Conservation (phyloP, 2,329 filamentous ascomycete species). For the Metarhizium anisopliae region DNA sequence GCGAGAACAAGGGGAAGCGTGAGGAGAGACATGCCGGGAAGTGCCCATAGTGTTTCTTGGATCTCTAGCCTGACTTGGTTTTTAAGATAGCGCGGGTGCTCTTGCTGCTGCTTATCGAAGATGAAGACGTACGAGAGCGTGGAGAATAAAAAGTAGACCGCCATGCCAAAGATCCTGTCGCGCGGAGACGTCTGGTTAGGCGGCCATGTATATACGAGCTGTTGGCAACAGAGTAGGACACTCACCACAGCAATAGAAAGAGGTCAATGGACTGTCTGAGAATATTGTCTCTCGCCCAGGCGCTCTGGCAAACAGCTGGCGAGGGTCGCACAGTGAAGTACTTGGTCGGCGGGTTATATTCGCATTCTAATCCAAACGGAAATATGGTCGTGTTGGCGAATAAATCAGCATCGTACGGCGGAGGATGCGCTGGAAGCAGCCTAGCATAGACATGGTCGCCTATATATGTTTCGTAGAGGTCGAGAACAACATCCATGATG, state of each 20-base stretch:
- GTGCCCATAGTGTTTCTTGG: slow-evolving; percentile 61
- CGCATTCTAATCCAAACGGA: slow-evolving; percentile 46
- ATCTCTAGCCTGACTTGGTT: slow-evolving; percentile 88
- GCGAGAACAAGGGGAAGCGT: slow-evolving; percentile 73
- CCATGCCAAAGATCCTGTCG: slow-evolving; percentile 71
- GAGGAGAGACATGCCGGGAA: slow-evolving; percentile 75
- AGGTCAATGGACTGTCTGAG: slow-evolving; percentile 66
- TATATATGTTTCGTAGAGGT: slow-evolving; percentile 71
- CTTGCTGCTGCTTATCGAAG: slow-evolving; percentile 82
- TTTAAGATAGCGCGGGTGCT: slow-evolving; percentile 91
- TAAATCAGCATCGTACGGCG: slow-evolving; percentile 42
- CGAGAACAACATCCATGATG: slow-evolving; percentile 86
- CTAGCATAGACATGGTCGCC: slow-evolving; percentile 72
- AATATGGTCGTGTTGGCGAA: slow-evolving; percentile 46
- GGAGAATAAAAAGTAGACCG: slow-evolving; percentile 79
- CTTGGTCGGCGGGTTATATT: slow-evolving; percentile 64
- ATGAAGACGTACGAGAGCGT: slow-evolving; percentile 78
- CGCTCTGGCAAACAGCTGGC: slow-evolving; percentile 69
- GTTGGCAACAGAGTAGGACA: neutral
- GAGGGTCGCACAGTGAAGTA: slow-evolving; percentile 63
- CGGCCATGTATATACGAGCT: neutral
- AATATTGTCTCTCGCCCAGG: slow-evolving; percentile 68
- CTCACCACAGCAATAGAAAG: slow-evolving; percentile 79
- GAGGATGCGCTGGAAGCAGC: slow-evolving; percentile 50
- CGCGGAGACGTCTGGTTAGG: neutral